Conservation (phyloP, 768 basidiomycete genomes). For the Mycena leptocephala region DNA sequence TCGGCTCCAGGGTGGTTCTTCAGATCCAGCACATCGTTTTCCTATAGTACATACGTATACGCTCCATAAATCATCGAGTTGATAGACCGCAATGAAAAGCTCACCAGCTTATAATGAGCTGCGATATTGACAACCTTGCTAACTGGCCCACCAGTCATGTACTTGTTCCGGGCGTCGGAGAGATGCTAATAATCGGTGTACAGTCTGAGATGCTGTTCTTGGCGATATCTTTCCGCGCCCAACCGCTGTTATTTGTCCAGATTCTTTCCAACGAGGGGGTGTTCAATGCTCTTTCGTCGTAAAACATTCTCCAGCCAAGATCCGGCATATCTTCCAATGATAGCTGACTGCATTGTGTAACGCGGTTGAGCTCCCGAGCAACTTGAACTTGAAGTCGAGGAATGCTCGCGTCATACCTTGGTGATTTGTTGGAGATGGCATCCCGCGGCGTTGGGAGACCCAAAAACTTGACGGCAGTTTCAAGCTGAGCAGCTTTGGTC, state of each 20-base stretch:
- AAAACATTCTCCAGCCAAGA: conserved; percentile 1
- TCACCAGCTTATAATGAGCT: neutral
- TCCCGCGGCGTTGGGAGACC: too few relatives aligned
- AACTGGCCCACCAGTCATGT: neutral
- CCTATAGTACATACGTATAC: neutral
- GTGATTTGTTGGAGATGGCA: too few relatives aligned
- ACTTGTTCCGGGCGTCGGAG: neutral
- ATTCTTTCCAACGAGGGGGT: neutral
- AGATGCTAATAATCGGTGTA: neutral
- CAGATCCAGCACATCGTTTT: neutral
- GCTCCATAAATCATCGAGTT: too few relatives aligned
- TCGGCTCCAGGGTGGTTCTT: neutral
- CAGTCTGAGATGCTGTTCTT: too few relatives aligned
- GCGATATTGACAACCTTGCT: neutral
- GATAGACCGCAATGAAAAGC: too few relatives aligned
- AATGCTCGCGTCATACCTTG: too few relatives aligned
- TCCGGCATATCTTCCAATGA: neutral
- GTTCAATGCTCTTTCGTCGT: neutral
- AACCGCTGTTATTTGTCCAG: too few relatives aligned
- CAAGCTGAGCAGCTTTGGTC: too few relatives aligned
- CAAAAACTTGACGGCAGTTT: too few relatives aligned
- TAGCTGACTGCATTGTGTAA: neutral
- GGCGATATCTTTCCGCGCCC: too few relatives aligned
- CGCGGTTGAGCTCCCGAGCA: too few relatives aligned
- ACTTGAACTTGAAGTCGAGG: too few relatives aligned